phyloP scores from a whole-genome alignment of 1,139 yeast genomes.

The Diutina mesorugosa region DNA sequence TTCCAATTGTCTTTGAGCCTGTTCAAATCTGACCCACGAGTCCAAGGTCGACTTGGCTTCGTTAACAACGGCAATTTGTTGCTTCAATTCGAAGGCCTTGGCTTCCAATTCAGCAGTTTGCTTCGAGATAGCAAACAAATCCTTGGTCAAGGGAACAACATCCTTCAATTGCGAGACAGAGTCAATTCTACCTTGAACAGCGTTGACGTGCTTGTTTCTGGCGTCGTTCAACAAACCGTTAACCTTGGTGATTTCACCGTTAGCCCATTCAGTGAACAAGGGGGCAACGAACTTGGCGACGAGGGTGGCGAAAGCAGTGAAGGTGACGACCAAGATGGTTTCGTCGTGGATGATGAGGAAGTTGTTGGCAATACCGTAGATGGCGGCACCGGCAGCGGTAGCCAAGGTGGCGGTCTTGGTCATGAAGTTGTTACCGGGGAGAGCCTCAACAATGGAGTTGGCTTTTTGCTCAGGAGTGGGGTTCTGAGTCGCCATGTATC shows the following conservation, averaged over 20 bases:
- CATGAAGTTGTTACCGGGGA: conserved; percentile 82
- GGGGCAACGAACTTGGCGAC: conserved; percentile 88
- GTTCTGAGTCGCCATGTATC: conserved; percentile 46
- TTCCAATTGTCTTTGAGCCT: conserved; percentile 91
- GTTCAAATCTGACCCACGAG: conserved; percentile 98
- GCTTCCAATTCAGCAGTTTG: conserved; percentile 96
- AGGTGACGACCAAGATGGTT: conserved; percentile 72
- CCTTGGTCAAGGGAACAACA: conserved; percentile 84
- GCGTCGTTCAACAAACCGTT: conserved; percentile 74
- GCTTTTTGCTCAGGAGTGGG: conserved; percentile 87
- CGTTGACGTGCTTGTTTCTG: conserved; percentile 79
- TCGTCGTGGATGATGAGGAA: conserved; percentile 90
- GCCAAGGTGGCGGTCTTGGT: conserved; percentile 94
- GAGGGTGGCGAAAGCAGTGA: conserved; percentile 62
- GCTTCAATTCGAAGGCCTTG: conserved; percentile 83
- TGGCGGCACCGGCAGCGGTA: conserved; percentile 86
- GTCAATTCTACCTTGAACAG: conserved; percentile 85
- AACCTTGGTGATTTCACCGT: conserved; percentile 78
- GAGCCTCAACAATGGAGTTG: conserved; percentile 72
- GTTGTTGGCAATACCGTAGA: conserved; percentile 90
- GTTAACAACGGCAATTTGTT: conserved; percentile 69
- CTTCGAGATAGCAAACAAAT: conserved; percentile 84
- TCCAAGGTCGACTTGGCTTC: conserved; percentile 95
- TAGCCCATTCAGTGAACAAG: conserved; percentile 90
- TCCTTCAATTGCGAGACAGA: conserved; percentile 83